A percentile compares a stretch with the other conserved stretches of the same genome.
These are phyloP conservation scores for Leccinum truebloodii DNA, from an alignment of 768 basidiomycete species.

Conservation along the genomic window DNA sequence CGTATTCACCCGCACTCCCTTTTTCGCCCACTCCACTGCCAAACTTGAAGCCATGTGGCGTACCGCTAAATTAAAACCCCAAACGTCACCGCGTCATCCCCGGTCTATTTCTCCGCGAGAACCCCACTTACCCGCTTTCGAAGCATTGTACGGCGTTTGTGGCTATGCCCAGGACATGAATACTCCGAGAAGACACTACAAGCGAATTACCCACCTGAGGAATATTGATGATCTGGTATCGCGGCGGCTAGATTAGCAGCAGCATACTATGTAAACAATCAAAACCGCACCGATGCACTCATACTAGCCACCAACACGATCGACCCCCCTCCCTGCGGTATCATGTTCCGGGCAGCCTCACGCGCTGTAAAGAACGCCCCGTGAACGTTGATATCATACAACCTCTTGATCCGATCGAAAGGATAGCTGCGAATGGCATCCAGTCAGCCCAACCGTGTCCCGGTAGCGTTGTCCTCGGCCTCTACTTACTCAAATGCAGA, in stretches of 20 bases:
- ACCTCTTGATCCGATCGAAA: constrained; percentile 74
- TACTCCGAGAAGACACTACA: background rate
- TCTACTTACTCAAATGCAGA: constrained; percentile 78
- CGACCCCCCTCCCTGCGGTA: constrained; percentile 72
- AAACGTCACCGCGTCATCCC: constrained; percentile 8
- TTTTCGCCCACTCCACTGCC: constrained; percentile 95
- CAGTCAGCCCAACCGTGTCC: constrained; percentile 11
- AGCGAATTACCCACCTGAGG: constrained; percentile 60
- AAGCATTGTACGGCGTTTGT: constrained; percentile 96
- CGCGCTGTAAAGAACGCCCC: constrained; percentile 96
- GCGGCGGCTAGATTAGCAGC: constrained; percentile 14
- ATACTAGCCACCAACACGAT: constrained; percentile 89
- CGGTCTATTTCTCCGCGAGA: background rate
- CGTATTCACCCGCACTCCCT: constrained; percentile 83
- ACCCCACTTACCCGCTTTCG: constrained; percentile 71
- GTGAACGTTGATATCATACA: constrained; percentile 94
- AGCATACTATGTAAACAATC: background rate
- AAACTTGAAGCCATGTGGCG: constrained; percentile 92
- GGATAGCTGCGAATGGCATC: constrained; percentile 63
- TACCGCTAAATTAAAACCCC: constrained; percentile 55
- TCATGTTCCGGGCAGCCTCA: constrained; percentile 92
- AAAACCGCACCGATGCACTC: constrained; percentile 74
- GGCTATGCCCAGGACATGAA: constrained; percentile 42
- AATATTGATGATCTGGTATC: constrained; percentile 74
- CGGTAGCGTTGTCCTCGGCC: background rate